phyloP scores from a whole-genome alignment of 2,329 filamentous ascomycete species.

The Ophiostoma angusticollis region DNA sequence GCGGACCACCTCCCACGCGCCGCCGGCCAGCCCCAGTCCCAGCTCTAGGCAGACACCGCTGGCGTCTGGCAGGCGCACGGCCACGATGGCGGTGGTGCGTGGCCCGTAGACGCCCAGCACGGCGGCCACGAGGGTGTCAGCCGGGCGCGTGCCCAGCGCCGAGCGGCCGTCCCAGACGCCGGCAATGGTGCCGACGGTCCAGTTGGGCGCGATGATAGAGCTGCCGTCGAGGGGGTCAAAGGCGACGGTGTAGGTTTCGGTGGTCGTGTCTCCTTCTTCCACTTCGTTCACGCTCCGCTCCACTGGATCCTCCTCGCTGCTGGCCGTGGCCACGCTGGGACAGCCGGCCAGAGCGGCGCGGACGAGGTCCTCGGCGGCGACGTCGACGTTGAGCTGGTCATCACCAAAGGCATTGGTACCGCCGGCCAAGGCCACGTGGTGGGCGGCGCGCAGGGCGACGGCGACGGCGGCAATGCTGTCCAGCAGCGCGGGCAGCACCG shows the following conservation, averaged over 20 bases:
- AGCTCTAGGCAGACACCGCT: slow-evolving; percentile 38
- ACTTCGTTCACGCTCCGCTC: slow-evolving; percentile 27
- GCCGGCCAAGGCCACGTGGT: slow-evolving; percentile 34
- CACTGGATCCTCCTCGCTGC: slow-evolving; percentile 48
- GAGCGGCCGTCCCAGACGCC: slow-evolving; percentile 43
- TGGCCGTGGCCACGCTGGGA: slow-evolving; percentile 34
- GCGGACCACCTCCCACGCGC: slow-evolving; percentile 28
- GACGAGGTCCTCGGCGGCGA: slow-evolving; percentile 35
- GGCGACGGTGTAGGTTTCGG: slow-evolving; percentile 42
- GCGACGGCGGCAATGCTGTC: slow-evolving; percentile 32
- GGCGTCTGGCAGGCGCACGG: slow-evolving; percentile 33
- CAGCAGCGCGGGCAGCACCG: slow-evolving; percentile 37
- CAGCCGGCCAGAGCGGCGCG: slow-evolving; percentile 31
- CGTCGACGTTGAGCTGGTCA: slow-evolving; percentile 22
- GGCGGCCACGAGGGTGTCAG: slow-evolving; percentile 32
- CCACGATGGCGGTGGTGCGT: slow-evolving; percentile 42
- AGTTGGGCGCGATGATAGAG: slow-evolving; percentile 46
- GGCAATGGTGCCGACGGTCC: slow-evolving; percentile 46
- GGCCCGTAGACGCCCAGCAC: slow-evolving; percentile 42
- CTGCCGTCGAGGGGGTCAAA: slow-evolving; percentile 53
- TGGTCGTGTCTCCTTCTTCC: no score
- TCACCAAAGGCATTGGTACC: slow-evolving; percentile 44
- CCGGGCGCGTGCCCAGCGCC: slow-evolving; percentile 28
- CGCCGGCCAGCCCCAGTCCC: slow-evolving; percentile 19
- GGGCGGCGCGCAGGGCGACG: slow-evolving; percentile 28